Evolutionary conservation across 805 yeast species (phyloP).

Genomic region (Barnettozyma populi): DNA sequence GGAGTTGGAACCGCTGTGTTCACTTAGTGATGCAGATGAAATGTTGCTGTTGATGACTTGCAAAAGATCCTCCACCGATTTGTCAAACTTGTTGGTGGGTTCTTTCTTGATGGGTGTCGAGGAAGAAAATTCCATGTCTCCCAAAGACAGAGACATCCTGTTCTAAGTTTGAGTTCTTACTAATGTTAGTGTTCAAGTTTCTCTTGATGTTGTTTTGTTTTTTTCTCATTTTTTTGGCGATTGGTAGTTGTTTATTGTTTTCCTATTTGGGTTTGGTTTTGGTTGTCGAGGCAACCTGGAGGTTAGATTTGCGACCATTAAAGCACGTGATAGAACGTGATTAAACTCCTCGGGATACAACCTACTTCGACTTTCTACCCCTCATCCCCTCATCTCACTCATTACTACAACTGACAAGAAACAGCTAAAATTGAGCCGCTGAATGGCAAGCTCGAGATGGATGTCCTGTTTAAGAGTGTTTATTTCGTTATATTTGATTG

Average conservation of each 20-base stretch:
- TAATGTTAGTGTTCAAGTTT: background rate
- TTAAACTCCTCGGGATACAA: no score
- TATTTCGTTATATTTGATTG: no score
- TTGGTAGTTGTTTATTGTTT: background rate
- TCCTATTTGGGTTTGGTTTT: background rate
- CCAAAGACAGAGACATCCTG: conserved; percentile 7
- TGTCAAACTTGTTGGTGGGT: conserved; percentile 10
- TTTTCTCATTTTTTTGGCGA: background rate
- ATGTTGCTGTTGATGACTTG: conserved; percentile 26
- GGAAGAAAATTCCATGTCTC: conserved; percentile 9
- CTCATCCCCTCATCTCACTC: no score
- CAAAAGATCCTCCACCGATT: conserved; percentile 36
- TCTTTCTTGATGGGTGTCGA: conserved; percentile 21
- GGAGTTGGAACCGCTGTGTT: conserved; percentile 1
- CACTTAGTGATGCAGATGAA: conserved; percentile 18
- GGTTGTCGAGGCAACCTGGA: background rate
- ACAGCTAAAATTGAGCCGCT: no score
- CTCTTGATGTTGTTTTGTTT: background rate
- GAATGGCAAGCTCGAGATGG: no score
- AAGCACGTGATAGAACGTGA: no score
- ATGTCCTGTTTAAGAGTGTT: no score
- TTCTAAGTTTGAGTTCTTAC: background rate
- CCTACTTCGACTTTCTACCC: no score
- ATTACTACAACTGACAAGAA: no score
- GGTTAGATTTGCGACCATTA: no score